Evolutionary conservation across 116 monocot genomes (phyloP), one percentile per base, ranked within the genome.

Genomic region (Zostera marina): DNA sequence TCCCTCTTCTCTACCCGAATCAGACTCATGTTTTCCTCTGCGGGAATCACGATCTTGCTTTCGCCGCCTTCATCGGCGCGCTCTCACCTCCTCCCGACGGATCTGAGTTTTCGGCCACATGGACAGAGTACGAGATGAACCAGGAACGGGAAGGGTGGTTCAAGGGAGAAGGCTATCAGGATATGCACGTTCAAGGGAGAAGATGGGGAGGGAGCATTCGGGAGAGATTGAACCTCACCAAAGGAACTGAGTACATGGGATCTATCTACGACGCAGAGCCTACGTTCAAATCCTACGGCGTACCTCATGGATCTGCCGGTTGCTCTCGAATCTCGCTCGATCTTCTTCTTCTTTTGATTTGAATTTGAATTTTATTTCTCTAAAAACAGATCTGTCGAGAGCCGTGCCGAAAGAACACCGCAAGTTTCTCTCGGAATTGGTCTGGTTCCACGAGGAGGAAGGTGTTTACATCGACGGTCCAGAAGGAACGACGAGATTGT

Each of bases 1-100:
- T 96, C 25, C 78, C 89, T 10, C 24, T 78, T 55, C 73, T 61
- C 40, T 78, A 89, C 72, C 96, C 85, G 1, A 45, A 62, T 46
- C 96, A 96, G 66, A 59, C 62, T 54, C 89, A 89, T 73, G 96
- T 81, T 42, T 96, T 84, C 74, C 85, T 96, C 52, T 85, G 82
- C 67, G 96, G 96, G 46, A 96, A 96, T 78, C 96, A 96, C 71
- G 96, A 96, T 63, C 20, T 96, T 38, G 89, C 96, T 70, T 89
- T 96, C 71, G 76, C 96, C 16, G 85, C 96, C 51, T 96, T 96
- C 71, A 76, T 89, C 52, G 80, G 74, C 17, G 80, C 80, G 14
- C 76, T 96, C 26, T 79, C 88, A 8, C 73, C 77, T 44, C 82
- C 84, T 17, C 79, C 79, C 44, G 74, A 71, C 44, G 73, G 83